Evolutionary conservation across 2,329 filamentous ascomycete genomes (phyloP).

Genomic region (Akanthomyces uredinophilus): DNA sequence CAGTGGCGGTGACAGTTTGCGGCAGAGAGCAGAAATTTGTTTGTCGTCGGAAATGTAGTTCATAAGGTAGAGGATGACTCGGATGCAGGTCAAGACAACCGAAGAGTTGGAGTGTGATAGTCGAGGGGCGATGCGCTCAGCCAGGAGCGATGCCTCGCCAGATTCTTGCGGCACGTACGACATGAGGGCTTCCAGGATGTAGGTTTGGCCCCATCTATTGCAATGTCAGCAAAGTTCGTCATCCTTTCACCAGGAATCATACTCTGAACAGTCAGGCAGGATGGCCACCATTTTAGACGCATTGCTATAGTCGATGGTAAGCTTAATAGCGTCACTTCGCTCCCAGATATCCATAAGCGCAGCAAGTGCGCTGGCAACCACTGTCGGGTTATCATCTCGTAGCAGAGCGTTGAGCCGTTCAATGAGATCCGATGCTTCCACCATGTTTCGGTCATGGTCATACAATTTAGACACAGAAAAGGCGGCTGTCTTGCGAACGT

Average conservation of each 20-base stretch:
- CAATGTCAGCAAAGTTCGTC: conserved; percentile 13
- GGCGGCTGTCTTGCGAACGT: conserved; percentile 94
- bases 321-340: conserved; percentile 91
- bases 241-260: conserved; percentile 34
- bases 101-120: conserved; percentile 96
- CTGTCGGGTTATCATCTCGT: conserved; percentile 93
- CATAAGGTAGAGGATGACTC: conserved; percentile 95
- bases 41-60: conserved; percentile 95
- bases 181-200: conserved; percentile 96
- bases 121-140: conserved; percentile 90
- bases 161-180: conserved; percentile 93
- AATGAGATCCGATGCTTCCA: conserved; percentile 88
- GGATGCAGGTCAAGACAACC: conserved; percentile 91
- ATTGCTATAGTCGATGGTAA: conserved; percentile 96
- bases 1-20: conserved; percentile 89
- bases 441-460: conserved; percentile 86
- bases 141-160: conserved; percentile 79
- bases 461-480: conserved; percentile 97
- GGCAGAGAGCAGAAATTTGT: conserved; percentile 78
- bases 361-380: conserved; percentile 89
- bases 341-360: conserved; percentile 98
- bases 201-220: conserved; percentile 91
- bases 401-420: conserved; percentile 85
- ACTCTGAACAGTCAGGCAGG: conserved; percentile 94
- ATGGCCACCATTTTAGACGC: conserved; percentile 98